Evolutionary conservation across 192 early-diverging fungal species (phyloP).

Genomic region (Umbelopsis vinacea): DNA sequence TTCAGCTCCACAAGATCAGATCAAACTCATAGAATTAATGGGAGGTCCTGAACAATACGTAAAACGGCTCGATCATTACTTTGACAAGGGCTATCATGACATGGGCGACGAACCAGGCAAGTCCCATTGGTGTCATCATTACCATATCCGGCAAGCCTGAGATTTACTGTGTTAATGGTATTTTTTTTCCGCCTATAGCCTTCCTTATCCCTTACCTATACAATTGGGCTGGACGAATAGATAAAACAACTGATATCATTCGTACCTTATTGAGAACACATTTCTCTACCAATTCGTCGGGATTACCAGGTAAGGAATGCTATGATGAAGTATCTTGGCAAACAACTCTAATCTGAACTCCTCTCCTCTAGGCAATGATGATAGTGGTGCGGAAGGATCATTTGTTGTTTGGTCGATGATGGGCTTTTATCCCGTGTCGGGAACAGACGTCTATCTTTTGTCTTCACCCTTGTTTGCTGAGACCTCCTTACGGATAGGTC

Average conservation of each 20-base stretch:
- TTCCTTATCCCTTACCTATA: slow-evolving; percentile 42
- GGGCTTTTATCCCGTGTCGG: slow-evolving; percentile 38
- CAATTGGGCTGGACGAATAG: slow-evolving; percentile 37
- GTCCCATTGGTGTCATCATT: background rate
- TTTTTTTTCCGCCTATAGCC: background rate
- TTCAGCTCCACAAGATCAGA: slow-evolving; percentile 40
- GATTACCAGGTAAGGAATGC: slow-evolving; percentile 27
- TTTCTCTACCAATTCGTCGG: background rate
- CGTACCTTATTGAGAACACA: slow-evolving; percentile 4
- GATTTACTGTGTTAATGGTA: background rate
- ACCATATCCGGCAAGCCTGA: background rate
- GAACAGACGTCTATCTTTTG: slow-evolving; percentile 37
- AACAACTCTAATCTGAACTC: background rate
- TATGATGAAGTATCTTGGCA: no score
- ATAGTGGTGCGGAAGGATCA: slow-evolving; percentile 33
- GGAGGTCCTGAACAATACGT: slow-evolving; percentile 38
- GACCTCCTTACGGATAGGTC: slow-evolving; percentile 9
- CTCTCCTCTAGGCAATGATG: slow-evolving; percentile 32
- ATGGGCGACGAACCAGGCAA: slow-evolving; percentile 38
- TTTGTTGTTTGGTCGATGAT: slow-evolving; percentile 31
- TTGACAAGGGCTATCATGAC: slow-evolving; percentile 32
- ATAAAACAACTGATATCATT: slow-evolving; percentile 24
- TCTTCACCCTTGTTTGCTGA: slow-evolving; percentile 24
- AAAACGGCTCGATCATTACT: slow-evolving; percentile 36
- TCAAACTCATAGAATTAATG: slow-evolving; percentile 24